These are phyloP conservation scores for Zygnema cylindricum DNA, from an alignment of 139 green algal species.

Conservation along the genomic window DNA sequence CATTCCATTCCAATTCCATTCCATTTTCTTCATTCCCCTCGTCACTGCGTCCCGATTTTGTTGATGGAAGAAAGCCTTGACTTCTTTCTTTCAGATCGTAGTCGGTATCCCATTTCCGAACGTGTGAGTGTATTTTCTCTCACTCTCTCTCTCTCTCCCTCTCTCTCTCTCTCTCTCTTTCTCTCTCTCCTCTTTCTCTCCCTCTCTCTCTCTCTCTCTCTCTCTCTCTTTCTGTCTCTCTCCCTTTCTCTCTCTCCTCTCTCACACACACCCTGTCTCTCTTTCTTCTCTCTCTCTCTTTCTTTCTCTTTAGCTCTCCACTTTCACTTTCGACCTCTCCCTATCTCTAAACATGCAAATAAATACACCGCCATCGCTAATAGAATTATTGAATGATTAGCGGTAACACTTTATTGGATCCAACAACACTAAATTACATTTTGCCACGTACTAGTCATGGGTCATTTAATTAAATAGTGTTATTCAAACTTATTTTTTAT, in stretches of 20 bases:
- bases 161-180: too few species aligned
- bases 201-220: neutral
- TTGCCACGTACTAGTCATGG: too few species aligned
- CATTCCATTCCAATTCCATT: too few species aligned
- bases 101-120: slow-evolving; percentile 92
- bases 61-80: slow-evolving; percentile 31
- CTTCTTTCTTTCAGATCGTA: slow-evolving; percentile 65
- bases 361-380: too few species aligned
- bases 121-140: slow-evolving; percentile 61
- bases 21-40: too few species aligned
- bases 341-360: neutral
- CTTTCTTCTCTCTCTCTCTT: neutral
- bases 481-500: too few species aligned
- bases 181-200: neutral
- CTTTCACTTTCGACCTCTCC: neutral
- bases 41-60: too few species aligned
- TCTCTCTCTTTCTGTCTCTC: neutral
- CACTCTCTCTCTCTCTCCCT: too few species aligned
- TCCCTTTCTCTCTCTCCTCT: neutral
- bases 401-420: too few species aligned
- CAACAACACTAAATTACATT: too few species aligned
- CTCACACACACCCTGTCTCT: neutral
- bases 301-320: neutral
- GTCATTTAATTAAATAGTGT: too few species aligned
- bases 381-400: too few species aligned